A percentile compares a stretch with the other conserved stretches of the same genome.
Conservation (phyloP, 2,329 filamentous ascomycete species). For the Mycosphaerella arachidis region DNA sequence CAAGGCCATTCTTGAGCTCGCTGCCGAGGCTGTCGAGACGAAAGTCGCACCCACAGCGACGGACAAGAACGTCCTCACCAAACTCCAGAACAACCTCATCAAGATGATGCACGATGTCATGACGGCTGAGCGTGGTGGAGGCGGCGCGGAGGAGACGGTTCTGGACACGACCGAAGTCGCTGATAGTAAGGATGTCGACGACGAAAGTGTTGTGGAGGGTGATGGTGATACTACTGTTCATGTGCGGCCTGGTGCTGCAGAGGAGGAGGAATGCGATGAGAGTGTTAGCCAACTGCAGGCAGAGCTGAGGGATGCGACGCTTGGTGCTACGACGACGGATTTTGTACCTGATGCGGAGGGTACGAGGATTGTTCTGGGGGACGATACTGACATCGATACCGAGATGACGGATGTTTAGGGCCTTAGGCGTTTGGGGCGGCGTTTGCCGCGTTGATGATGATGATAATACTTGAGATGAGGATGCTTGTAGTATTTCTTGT, state of each 20-base stretch:
- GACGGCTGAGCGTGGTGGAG: constrained; percentile 31
- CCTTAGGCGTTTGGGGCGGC: neutral
- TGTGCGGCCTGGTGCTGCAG: neutral
- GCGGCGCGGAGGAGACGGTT: constrained; percentile 30
- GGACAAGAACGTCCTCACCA: constrained; percentile 52
- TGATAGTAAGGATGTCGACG: constrained; percentile 11
- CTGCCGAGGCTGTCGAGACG: constrained; percentile 45
- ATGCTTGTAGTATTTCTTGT: neutral
- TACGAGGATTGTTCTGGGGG: constrained; percentile 29
- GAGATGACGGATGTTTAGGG: constrained; percentile 23
- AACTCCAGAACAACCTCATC: constrained; percentile 47
- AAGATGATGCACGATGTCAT: constrained; percentile 49
- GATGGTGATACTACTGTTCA: constrained; percentile 16
- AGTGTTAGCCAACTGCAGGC: constrained; percentile 25
- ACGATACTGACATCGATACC: constrained; percentile 24
- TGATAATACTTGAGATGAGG: neutral
- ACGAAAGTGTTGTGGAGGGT: constrained; percentile 8
- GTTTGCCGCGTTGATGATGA: neutral
- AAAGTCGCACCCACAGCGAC: constrained; percentile 50
- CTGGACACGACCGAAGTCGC: constrained; percentile 24
- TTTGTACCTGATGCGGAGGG: constrained; percentile 34
- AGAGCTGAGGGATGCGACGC: constrained; percentile 26
- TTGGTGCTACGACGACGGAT: constrained; percentile 20
- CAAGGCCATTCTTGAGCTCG: constrained; percentile 42
- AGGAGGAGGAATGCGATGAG: constrained; percentile 18